Conservation (phyloP, 1,139 yeast species). For the Blastobotrys buckinghamii region DNA sequence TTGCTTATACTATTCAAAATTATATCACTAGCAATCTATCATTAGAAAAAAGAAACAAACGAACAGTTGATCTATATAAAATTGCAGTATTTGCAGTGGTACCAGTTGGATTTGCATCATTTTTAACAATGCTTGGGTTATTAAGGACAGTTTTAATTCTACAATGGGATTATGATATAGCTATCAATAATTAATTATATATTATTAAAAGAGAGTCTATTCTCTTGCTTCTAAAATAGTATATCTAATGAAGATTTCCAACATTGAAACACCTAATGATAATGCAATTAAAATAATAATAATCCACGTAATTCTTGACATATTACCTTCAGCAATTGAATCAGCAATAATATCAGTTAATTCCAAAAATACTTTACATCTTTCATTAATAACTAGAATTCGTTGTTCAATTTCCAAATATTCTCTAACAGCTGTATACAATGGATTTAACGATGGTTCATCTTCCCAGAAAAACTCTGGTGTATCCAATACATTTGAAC, state of each 20-base stretch:
- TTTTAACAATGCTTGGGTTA: slow-evolving; percentile 81
- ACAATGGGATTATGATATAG: slow-evolving; percentile 50
- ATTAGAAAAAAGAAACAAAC: slow-evolving; percentile 37
- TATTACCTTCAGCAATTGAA: slow-evolving; percentile 86
- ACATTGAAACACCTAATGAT: slow-evolving; percentile 62
- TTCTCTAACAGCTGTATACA: slow-evolving; percentile 84
- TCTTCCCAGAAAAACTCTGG: slow-evolving; percentile 96
- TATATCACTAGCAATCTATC: slow-evolving; percentile 84
- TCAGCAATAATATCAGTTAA: slow-evolving; percentile 90
- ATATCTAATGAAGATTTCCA: slow-evolving; percentile 55
- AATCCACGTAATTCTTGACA: slow-evolving; percentile 88
- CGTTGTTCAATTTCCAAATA: slow-evolving; percentile 92
- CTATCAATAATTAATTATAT: not conserved
- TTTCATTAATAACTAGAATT: slow-evolving; percentile 84
- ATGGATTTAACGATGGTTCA: slow-evolving; percentile 91
- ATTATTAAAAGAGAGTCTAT: not conserved
- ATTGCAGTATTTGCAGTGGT: slow-evolving; percentile 95
- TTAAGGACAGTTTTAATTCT: slow-evolving; percentile 68
- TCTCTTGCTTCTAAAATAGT: slow-evolving; percentile 37
- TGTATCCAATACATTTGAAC: slow-evolving; percentile 86
- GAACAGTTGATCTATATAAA: slow-evolving; percentile 59
- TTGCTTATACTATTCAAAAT: slow-evolving; percentile 79
- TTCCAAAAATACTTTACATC: slow-evolving; percentile 90
- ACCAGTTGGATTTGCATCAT: slow-evolving; percentile 93
- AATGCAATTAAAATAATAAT: slow-evolving; percentile 76